Percentiles rank a stretch among this genome's conserved stretches.
Evolutionary conservation across 345 rosid species (phyloP).

Genomic region (Pelargonium nanum): DNA sequence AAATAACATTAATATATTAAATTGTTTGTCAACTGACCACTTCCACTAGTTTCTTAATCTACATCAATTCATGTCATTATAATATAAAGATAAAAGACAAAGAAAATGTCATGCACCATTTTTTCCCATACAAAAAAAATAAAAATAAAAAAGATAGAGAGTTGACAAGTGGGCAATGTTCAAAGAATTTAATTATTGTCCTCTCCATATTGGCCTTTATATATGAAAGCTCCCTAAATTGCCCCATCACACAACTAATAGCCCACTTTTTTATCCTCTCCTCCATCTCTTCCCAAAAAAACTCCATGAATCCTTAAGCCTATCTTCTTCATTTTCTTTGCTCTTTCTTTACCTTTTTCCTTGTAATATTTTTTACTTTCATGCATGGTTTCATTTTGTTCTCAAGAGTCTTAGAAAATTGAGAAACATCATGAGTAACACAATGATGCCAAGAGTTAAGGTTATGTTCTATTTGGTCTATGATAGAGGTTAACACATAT

Average conservation of each 20-base stretch:
- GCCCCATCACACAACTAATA: neutral
- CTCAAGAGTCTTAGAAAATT: neutral
- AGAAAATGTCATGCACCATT: too few relatives aligned
- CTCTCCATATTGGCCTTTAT: neutral
- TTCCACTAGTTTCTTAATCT: too few relatives aligned
- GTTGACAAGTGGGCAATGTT: neutral
- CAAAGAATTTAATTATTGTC: neutral
- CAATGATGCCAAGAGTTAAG: constrained; percentile 29
- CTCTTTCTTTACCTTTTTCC: too few relatives aligned
- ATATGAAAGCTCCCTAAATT: neutral
- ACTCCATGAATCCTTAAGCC: neutral
- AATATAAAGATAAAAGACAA: too few relatives aligned
- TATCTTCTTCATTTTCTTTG: too few relatives aligned
- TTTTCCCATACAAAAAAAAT: too few relatives aligned
- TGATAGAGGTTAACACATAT: constrained; percentile 25
- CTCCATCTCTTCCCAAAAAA: neutral
- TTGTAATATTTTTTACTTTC: neutral
- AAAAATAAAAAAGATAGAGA: too few relatives aligned
- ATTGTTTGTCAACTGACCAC: too few relatives aligned
- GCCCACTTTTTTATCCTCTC: neutral
- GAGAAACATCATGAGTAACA: constrained; percentile 27
- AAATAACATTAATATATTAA: too few relatives aligned
- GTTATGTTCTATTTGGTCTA: constrained; percentile 25
- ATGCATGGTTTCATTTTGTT: neutral
- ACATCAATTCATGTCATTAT: too few relatives aligned